phyloP scores from a whole-genome alignment of 2,329 filamentous ascomycete species.

The Talaromyces pinophilus region DNA sequence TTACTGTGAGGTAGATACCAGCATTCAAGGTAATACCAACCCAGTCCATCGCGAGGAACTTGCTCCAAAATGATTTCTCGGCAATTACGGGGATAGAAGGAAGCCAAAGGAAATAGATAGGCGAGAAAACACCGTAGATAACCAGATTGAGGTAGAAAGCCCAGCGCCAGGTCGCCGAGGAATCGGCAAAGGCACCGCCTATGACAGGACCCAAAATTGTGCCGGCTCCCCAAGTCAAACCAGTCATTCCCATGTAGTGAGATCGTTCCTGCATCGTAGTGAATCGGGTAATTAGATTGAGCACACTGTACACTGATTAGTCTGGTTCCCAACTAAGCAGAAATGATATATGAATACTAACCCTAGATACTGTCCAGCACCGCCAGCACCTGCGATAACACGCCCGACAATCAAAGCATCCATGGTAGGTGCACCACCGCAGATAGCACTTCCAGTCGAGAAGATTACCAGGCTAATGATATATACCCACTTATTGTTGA shows the following conservation, averaged over 20 bases:
- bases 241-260: conserved; percentile 36
- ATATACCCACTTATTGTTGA: not conserved
- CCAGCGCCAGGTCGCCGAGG: too few relatives aligned
- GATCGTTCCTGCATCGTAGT: conserved; percentile 28
- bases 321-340: too few relatives aligned
- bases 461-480: not conserved
- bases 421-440: conserved; percentile 37
- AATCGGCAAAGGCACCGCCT: too few relatives aligned
- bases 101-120: conserved; percentile 49
- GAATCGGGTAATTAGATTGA: conserved; percentile 21
- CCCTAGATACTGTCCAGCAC: conserved; percentile 36
- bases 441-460: not conserved
- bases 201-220: too few relatives aligned
- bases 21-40: not conserved
- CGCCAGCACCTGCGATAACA: conserved; percentile 37
- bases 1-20: not conserved
- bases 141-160: conserved; percentile 31
- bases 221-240: too few relatives aligned
- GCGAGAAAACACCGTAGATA: conserved; percentile 46
- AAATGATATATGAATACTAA: conserved; percentile 27
- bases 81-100: conserved; percentile 23
- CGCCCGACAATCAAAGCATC: conserved; percentile 50
- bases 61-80: not conserved
- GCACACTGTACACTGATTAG: not conserved
- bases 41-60: not conserved